These are phyloP conservation scores for Gossypium schwendimanii DNA, from an alignment of 441 rosid genomes.

Conservation along the genomic window DNA sequence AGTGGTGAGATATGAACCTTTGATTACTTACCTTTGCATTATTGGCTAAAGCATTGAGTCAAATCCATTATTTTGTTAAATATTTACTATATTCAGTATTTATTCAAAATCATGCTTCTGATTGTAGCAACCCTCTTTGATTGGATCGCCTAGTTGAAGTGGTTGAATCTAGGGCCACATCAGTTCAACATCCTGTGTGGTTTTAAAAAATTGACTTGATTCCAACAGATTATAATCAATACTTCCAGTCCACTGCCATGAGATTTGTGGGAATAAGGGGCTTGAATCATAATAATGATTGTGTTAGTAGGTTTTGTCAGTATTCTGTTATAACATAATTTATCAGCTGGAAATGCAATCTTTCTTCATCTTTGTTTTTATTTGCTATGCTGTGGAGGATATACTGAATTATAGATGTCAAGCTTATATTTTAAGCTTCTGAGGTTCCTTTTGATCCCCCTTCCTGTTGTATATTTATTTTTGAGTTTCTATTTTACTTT, in stretches of 20 bases:
- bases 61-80: background rate
- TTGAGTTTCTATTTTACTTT: conserved; percentile 4
- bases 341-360: background rate
- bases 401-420: background rate
- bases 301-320: background rate
- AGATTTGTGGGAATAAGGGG: background rate
- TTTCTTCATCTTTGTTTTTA: background rate
- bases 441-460: conserved; percentile 7
- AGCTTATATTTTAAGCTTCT: background rate
- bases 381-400: background rate
- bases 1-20: background rate
- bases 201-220: background rate
- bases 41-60: background rate
- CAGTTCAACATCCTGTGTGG: background rate
- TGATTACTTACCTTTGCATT: background rate
- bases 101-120: background rate
- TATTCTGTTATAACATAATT: background rate
- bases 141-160: background rate
- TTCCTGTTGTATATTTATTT: background rate
- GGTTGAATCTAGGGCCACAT: background rate
- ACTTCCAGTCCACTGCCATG: background rate
- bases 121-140: background rate
- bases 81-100: background rate
- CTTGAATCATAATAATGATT: background rate
- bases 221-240: background rate